A percentile compares a stretch with the other conserved stretches of the same genome.
Conservation (phyloP, 768 basidiomycete species). For the Termitomyces titanicus region DNA sequence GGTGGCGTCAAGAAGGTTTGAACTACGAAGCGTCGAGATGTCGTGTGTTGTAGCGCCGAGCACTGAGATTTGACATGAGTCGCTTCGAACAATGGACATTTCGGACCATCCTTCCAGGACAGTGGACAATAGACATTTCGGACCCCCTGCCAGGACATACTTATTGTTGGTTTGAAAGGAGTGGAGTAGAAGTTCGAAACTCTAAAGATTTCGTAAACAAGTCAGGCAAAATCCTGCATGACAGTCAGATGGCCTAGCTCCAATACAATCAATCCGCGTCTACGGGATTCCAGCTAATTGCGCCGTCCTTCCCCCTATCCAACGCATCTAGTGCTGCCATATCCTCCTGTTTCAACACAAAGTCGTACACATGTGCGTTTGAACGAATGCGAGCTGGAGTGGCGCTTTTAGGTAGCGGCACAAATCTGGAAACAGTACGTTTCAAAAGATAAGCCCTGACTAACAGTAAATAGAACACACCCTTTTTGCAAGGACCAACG, state of each 20-base stretch:
- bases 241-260: not conserved
- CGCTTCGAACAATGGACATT: not conserved
- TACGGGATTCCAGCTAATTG: constrained; percentile 84
- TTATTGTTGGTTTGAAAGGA: not conserved
- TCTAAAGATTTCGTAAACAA: not conserved
- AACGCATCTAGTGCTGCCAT: constrained; percentile 62
- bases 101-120: not conserved
- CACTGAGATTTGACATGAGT: not conserved
- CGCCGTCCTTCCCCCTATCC: constrained; percentile 70
- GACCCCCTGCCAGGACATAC: not conserved
- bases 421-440: constrained; percentile 48
- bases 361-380: constrained; percentile 75
- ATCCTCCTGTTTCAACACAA: constrained; percentile 63
- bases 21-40: not conserved
- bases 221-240: not conserved
- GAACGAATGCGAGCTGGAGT: constrained; percentile 66
- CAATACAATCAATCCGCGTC: constrained; percentile 36
- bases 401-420: constrained; percentile 81
- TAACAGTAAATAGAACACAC: constrained; percentile 34
- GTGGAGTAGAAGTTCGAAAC: not conserved
- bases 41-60: no score
- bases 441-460: not conserved
- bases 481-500: constrained; percentile 89
- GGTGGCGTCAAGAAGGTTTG: not conserved
- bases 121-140: no score